Evolutionary conservation across 257 asterid genomes (phyloP).

Genomic region (Marsdenia floribunda): DNA sequence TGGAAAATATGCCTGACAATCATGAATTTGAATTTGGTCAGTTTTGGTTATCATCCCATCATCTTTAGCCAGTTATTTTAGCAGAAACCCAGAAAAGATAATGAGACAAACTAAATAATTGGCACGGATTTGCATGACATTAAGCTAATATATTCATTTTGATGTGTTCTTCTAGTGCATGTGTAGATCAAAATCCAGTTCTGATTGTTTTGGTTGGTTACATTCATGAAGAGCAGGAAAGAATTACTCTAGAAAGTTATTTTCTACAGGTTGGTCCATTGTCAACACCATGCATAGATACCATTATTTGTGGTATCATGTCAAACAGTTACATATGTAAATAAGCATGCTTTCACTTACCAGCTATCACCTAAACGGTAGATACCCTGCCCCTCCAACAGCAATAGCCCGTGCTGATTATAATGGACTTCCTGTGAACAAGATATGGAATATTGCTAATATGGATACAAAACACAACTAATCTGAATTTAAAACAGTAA

Average conservation of each 20-base stretch:
- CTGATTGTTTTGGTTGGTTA: not conserved
- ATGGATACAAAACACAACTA: not conserved
- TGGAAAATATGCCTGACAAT: not conserved
- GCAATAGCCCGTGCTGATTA: constrained; percentile 88
- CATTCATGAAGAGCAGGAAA: not conserved
- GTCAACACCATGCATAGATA: not conserved
- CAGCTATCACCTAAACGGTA: constrained; percentile 94
- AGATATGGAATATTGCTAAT: constrained; percentile 10
- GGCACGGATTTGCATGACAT: no score
- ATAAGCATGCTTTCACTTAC: constrained; percentile 29
- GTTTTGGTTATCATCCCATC: not conserved
- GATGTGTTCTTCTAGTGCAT: not conserved
- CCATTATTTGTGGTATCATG: not conserved
- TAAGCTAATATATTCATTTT: not conserved
- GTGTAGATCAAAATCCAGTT: not conserved
- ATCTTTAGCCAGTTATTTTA: not conserved
- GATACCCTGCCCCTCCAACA: constrained; percentile 92
- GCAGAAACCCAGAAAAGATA: not conserved
- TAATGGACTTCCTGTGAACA: constrained; percentile 84
- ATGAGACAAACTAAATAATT: not conserved
- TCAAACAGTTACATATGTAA: not conserved
- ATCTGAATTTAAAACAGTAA: not conserved
- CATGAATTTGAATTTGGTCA: not conserved
- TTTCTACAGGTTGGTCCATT: not conserved
- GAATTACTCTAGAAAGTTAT: not conserved